Conservation (phyloP, 768 basidiomycete genomes). For the Saitozyma podzolica region DNA sequence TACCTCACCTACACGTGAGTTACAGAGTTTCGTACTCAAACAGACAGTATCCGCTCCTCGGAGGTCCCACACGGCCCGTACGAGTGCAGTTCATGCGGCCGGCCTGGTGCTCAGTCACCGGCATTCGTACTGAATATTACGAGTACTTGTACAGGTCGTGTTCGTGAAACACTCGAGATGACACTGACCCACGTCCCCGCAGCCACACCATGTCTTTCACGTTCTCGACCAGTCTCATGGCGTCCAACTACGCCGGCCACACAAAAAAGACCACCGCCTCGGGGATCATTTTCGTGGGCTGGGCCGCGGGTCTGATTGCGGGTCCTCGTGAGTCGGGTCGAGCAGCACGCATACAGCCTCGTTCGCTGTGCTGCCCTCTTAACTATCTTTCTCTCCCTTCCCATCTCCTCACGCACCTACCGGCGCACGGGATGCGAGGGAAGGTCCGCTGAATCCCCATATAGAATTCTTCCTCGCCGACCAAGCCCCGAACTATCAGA, state of each 20-base stretch:
- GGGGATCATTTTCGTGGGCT: conserved; percentile 18
- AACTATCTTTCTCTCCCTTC: no score
- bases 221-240: conserved; percentile 11
- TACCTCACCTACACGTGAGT: conserved; percentile 17
- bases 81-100: no score
- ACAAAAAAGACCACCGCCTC: conserved; percentile 25
- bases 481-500: conserved; percentile 10
- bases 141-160: no score
- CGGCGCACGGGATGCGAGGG: no score
- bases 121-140: no score
- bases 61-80: no score
- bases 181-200: not conserved
- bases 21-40: no score
- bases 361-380: no score
- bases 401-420: no score
- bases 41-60: no score
- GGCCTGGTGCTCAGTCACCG: no score
- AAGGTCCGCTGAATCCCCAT: not conserved
- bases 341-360: not conserved
- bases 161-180: not conserved
- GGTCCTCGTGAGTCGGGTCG: conserved; percentile 6
- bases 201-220: conserved; percentile 14
- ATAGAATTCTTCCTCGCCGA: conserved; percentile 9
- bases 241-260: conserved; percentile 22
- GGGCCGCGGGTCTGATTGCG: conserved; percentile 21